Evolutionary conservation across 1,284 basidiomycete species (phyloP).

Genomic region (Cryptococcus sp.): DNA sequence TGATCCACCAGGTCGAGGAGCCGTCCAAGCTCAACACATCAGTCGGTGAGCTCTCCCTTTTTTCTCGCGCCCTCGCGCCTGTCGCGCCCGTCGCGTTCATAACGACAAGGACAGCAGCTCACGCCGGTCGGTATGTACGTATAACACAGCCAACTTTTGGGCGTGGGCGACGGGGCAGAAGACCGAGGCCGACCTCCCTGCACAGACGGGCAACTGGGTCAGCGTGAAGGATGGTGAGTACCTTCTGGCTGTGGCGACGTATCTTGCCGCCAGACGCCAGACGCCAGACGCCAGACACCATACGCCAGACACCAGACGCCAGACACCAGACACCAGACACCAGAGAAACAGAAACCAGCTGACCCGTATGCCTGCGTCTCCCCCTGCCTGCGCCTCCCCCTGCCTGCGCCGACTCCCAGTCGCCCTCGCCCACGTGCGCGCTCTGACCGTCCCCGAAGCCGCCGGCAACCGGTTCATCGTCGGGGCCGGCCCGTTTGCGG

Average conservation of each 20-base stretch:
- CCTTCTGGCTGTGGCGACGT: too few relatives aligned
- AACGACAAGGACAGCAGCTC: not conserved
- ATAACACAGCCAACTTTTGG: slow-evolving; percentile 41
- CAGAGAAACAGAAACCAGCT: too few relatives aligned
- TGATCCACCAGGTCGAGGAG: slow-evolving; percentile 56
- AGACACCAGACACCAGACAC: too few relatives aligned
- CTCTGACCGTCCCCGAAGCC: slow-evolving; percentile 57
- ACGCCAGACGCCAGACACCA: too few relatives aligned
- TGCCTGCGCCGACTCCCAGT: too few relatives aligned
- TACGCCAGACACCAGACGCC: too few relatives aligned
- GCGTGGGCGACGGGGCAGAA: slow-evolving; percentile 49
- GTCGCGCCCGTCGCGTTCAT: not conserved
- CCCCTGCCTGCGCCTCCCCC: too few relatives aligned
- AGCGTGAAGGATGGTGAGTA: slow-evolving; percentile 55
- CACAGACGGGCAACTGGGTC: slow-evolving; percentile 53
- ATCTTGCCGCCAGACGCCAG: not conserved
- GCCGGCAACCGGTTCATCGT: slow-evolving; percentile 61
- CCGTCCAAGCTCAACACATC: slow-evolving; percentile 59
- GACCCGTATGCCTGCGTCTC: too few relatives aligned
- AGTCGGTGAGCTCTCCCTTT: slow-evolving; percentile 29
- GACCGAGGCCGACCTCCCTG: slow-evolving; percentile 43
- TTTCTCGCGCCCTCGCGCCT: too few relatives aligned
- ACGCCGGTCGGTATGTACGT: slow-evolving; percentile 13
- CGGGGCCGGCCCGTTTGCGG: slow-evolving; percentile 43
- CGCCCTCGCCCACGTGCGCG: slow-evolving; percentile 58